phyloP scores from a whole-genome alignment of 345 rosid species.

The Syzygium grande region DNA sequence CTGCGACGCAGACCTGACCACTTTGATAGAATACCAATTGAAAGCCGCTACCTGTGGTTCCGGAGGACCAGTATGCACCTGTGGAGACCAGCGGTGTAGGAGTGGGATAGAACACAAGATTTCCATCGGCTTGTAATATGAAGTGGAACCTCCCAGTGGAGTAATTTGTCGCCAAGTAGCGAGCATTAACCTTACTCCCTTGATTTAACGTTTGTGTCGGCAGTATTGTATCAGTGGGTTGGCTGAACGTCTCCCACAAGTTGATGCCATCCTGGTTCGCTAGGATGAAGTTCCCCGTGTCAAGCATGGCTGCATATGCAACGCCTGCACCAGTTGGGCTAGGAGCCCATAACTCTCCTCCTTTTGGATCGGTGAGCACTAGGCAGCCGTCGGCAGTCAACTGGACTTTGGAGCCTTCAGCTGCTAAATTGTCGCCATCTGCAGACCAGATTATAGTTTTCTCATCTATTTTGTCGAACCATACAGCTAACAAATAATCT shows the following conservation, averaged over 20 bases:
- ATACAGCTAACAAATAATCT: constrained; percentile 25
- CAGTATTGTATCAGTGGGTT: constrained; percentile 48
- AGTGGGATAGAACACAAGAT: constrained; percentile 17
- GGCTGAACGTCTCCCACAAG: constrained; percentile 39
- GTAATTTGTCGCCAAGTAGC: constrained; percentile 15
- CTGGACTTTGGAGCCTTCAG: constrained; percentile 25
- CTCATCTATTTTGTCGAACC: constrained; percentile 30
- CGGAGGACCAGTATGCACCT: constrained; percentile 17
- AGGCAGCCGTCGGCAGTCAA: constrained; percentile 25
- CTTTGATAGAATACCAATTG: constrained; percentile 35
- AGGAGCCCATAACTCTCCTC: constrained; percentile 18
- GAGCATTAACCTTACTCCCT: constrained; percentile 9
- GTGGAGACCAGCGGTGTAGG: background rate
- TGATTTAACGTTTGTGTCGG: constrained; percentile 29
- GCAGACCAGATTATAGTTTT: constrained; percentile 49
- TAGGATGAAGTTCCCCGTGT: constrained; percentile 43
- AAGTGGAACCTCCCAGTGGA: constrained; percentile 29
- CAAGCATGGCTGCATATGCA: constrained; percentile 37
- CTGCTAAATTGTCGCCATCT: constrained; percentile 13
- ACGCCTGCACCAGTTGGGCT: constrained; percentile 1
- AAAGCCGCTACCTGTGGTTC: background rate
- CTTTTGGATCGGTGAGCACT: constrained; percentile 24
- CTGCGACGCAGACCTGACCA: constrained; percentile 28
- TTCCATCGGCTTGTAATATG: constrained; percentile 19
- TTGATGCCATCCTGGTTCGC: background rate